Evolutionary conservation across 192 early-diverging fungal species (phyloP).

Genomic region (Neocallimastix lanati): DNA sequence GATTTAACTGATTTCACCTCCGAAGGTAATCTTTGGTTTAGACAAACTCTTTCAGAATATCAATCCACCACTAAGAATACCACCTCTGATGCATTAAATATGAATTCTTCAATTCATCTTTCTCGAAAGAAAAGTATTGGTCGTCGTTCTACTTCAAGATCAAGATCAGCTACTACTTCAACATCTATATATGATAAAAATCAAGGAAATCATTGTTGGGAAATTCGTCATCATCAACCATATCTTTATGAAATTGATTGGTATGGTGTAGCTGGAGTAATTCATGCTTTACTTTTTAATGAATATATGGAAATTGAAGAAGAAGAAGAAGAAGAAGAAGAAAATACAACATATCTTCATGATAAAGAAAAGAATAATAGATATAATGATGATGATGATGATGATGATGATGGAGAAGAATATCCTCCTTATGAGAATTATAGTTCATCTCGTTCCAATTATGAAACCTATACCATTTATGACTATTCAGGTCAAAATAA

Average conservation of each 20-base stretch:
- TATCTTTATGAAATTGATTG: constrained; percentile 30
- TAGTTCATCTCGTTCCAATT: no score
- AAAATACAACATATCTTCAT: neutral
- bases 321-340: neutral
- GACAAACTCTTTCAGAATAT: neutral
- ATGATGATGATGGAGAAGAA: neutral
- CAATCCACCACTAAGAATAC: neutral
- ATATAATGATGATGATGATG: constrained; percentile 3
- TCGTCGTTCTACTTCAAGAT: neutral
- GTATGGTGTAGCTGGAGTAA: constrained; percentile 24
- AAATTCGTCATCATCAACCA: constrained; percentile 13
- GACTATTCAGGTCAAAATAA: neutral
- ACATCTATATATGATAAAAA: neutral
- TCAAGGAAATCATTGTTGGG: constrained; percentile 22
- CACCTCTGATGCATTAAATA: neutral
- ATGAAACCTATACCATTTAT: neutral
- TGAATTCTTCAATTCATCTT: constrained; percentile 2
- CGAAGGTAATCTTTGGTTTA: neutral
- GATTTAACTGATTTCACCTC: constrained; percentile 4
- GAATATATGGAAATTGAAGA: constrained; percentile 17
- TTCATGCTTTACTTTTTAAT: constrained; percentile 30
- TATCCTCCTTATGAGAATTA: constrained; percentile 1
- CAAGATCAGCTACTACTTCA: neutral
- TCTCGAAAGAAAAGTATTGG: constrained; percentile 7
- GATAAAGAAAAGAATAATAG: no score